phyloP scores from a whole-genome alignment of 2,329 filamentous ascomycete species.

The Karstenula rhodostoma region DNA sequence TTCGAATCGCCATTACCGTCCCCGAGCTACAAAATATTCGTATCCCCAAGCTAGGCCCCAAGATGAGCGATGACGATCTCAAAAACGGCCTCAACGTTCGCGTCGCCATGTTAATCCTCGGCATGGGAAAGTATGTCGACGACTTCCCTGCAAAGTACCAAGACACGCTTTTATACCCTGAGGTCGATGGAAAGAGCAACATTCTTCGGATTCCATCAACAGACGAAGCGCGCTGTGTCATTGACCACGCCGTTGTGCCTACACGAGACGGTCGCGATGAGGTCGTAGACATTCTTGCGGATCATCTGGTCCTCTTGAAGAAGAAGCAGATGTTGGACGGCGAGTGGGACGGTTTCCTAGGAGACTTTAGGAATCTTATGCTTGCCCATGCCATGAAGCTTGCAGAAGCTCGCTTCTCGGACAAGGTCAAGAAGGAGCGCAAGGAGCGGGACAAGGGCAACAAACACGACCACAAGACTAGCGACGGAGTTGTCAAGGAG shows the following conservation, averaged over 20 bases:
- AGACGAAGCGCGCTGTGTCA: not conserved
- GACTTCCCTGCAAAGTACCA: not conserved
- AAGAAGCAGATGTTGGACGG: not conserved
- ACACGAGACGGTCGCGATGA: not conserved
- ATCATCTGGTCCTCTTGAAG: conserved; percentile 1
- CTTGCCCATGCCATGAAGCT: not conserved
- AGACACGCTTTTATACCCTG: not conserved
- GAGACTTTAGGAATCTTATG: not conserved
- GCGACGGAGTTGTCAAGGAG: not conserved
- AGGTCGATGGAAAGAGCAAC: too few relatives aligned
- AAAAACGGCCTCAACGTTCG: not conserved
- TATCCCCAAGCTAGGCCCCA: not conserved
- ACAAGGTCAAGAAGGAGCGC: not conserved
- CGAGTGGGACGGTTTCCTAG: not conserved
- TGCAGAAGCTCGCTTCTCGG: not conserved
- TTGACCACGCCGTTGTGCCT: not conserved
- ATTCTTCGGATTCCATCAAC: not conserved
- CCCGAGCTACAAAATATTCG: not conserved
- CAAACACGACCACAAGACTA: not conserved
- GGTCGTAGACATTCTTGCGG: not conserved
- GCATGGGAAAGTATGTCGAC: not conserved
- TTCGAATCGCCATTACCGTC: not conserved
- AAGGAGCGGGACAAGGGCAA: not conserved
- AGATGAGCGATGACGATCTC: not conserved
- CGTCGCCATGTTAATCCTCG: not conserved